Base-by-base conservation (phyloP, 768 basidiomycete genomes). In the Pulveroboletus sp. region DNA sequence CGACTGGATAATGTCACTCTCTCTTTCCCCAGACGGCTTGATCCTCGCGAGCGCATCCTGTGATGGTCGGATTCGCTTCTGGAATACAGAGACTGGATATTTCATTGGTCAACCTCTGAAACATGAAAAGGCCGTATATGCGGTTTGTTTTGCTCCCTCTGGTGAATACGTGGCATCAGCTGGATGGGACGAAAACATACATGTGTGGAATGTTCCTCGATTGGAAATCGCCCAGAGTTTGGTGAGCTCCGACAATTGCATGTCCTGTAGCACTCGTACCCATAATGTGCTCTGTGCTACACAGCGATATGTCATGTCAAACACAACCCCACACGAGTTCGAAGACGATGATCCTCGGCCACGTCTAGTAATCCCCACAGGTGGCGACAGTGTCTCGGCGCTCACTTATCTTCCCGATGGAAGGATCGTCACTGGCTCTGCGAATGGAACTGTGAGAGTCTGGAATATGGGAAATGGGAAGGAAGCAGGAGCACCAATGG, bases 101-200 rank as follows among this genome's bases (percentile, higher is more conserved):
- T n/a, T 11, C n/a, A 21, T 23, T 6, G 21, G 45, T 32, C 20
- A 27, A 11, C n/a, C 8, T 21, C 31, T 50, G 1, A 13, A 13
- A 9, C 42, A 42, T 19, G 20, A 27, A 4, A 2, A 4, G 6
- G 0, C 0, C 4, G 29, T 49, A 14, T 0, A 2, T 1, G 2
- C 12, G 0, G 34, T 57, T 12, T 14, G 19, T 10, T 57, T 58
- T 31, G 53, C 57, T 14, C 48, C 49, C 6, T 45, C 25, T 3
- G 33, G 43, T 9, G n/a, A 17, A 29, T 40, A 17, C 3, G 19
- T 50, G 5, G 49, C 33, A 13, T 20, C 43, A 10, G 23, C 5
- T 19, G 5, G 10, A 16, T 16, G 13, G 14, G 8, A 34, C 6
- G 23, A 14, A 34, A 40, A 25, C 9, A 11, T 48, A 12, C 20